phyloP scores from a whole-genome alignment of 2,329 filamentous ascomycete genomes.

The Phyllosticta ampelicida region DNA sequence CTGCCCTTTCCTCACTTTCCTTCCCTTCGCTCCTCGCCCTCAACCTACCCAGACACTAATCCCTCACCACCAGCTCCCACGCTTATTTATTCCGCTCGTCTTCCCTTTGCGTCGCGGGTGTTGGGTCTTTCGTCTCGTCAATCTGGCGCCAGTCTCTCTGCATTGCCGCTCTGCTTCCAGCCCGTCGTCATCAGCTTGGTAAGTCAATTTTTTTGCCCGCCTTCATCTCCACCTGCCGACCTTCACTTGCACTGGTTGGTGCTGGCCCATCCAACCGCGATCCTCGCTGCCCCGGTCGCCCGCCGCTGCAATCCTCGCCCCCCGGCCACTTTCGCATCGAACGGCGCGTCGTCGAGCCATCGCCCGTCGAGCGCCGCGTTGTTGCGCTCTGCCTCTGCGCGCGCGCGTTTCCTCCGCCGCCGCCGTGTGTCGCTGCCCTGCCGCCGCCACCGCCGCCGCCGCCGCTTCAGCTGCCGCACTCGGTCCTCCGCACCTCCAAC shows the following conservation, averaged over 20 bases:
- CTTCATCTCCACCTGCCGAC: neutral
- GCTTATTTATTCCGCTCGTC: conserved; percentile 14
- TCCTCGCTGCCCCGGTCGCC: neutral
- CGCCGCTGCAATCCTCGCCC: neutral
- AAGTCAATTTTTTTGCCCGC: conserved; percentile 9
- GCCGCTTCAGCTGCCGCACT: neutral
- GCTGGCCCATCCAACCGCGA: neutral
- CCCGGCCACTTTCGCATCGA: neutral
- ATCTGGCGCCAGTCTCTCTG: conserved; percentile 15
- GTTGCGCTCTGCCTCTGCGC: neutral
- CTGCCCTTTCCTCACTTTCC: conserved; percentile 12
- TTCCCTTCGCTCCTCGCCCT: conserved; percentile 18
- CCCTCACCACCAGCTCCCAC: conserved; percentile 10
- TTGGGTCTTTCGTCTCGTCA: conserved; percentile 16
- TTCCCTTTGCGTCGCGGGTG: conserved; percentile 25
- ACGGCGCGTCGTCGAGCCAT: conserved; percentile 5
- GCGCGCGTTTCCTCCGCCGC: neutral
- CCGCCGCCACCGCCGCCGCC: neutral
- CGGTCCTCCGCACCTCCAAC: neutral
- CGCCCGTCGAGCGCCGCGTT: neutral
- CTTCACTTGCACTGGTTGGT: too few relatives aligned
- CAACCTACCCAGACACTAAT: conserved; percentile 10
- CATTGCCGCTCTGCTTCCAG: conserved; percentile 15
- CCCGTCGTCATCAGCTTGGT: conserved; percentile 11
- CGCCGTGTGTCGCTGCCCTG: neutral